Evolutionary conservation across 169 alveolate genomes (phyloP), one percentile per base, ranked within the genome.

Genomic region (Plasmodium berghei): DNA sequence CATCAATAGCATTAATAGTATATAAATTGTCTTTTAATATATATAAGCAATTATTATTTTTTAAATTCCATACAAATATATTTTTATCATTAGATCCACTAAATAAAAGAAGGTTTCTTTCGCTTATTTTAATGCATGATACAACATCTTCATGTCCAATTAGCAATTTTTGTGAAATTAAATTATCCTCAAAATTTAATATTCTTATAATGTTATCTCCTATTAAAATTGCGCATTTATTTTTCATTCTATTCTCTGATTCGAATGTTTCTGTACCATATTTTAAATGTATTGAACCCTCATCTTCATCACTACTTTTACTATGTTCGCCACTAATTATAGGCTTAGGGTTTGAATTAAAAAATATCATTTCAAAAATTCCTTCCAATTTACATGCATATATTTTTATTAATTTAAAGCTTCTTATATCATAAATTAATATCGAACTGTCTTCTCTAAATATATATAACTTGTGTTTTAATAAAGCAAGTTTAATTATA

Each of bases 91-190:
- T 85, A 9, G 91, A 85, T n/a, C 73, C 91, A 72, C 91, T 85
- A 70, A 85, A 85, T 34, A 85, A 64, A 12, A 85, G 75, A 16
- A 18, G 9, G 40, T 71, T 55, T 70, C 34, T 49, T 85, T 85
- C 91, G 28, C 55, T 59, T 14, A 85, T 8, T 34, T 85, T 85
- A 28, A 85, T 85, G 5, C 87, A 58, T 9, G 87, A 70, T 1
- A 85, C 91, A 72, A 85, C 73, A 62, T 85, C 91, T 42, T 85
- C 91, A 70, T 85, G 91, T 6, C 91, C 87, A 34, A 85, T 85
- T 14, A 85, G 22, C 71, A 85, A 58, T 20, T n/a, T 70, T 58
- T 85, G 91, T 34, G 28, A 28, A 34, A 85, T 85, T 45, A 85
- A 24, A 58, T 85, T 69, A 28, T 80, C 80, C 61, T 80, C 46